Conservation (phyloP, 2,329 filamentous ascomycete genomes). For the Parastagonospora nodorum region DNA sequence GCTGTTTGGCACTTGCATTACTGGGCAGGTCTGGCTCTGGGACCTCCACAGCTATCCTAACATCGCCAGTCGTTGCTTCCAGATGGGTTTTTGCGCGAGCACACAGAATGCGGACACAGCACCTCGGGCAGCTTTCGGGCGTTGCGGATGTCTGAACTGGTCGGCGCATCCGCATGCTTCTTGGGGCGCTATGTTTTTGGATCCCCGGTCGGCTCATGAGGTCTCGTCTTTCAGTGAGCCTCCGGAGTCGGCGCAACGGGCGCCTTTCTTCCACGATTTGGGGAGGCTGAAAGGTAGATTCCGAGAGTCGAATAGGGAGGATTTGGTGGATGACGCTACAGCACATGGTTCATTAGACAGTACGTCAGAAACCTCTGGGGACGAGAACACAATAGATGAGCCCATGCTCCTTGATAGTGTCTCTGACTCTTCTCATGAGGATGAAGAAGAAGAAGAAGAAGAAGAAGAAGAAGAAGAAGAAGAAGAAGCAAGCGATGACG, state of each 20-base stretch:
- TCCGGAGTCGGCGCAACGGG: neutral
- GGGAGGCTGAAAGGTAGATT: slow-evolving; percentile 12
- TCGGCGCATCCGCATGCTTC: slow-evolving; percentile 24
- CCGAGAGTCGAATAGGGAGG: neutral
- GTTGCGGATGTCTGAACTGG: slow-evolving; percentile 17
- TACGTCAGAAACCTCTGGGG: neutral
- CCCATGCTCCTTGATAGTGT: neutral
- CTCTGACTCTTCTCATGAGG: neutral
- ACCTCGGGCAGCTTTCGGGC: slow-evolving; percentile 7
- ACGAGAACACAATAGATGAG: neutral
- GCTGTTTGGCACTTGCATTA: slow-evolving; percentile 63
- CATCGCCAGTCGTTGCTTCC: slow-evolving; percentile 19
- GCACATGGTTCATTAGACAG: neutral
- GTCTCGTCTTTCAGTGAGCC: neutral
- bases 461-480: neutral
- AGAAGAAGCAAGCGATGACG: no score
- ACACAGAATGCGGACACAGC: slow-evolving; percentile 8
- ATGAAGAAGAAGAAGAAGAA: neutral
- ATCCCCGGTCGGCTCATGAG: slow-evolving; percentile 32
- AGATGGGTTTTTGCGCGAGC: slow-evolving; percentile 32
- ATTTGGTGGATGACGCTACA: neutral
- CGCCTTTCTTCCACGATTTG: slow-evolving; percentile 15
- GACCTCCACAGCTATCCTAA: slow-evolving; percentile 37
- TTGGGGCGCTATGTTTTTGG: slow-evolving; percentile 37
- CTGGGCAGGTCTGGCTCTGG: slow-evolving; percentile 57